These are phyloP conservation scores for Solidago caesia DNA, from an alignment of 129 eudicot species.

Conservation along the genomic window DNA sequence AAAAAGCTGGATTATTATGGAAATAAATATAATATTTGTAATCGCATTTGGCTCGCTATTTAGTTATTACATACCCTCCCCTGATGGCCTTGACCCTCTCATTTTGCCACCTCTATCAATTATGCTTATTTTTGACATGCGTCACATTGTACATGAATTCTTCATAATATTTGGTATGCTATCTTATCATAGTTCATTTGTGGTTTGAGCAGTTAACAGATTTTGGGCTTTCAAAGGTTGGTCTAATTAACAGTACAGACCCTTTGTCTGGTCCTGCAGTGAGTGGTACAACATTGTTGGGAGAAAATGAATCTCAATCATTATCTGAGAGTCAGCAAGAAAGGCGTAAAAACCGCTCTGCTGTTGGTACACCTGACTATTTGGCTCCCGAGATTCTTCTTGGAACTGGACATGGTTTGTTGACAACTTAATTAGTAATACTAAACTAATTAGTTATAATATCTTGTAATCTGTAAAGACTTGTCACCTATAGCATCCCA, in stretches of 20 bases:
- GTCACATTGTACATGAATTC: neutral
- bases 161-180: neutral
- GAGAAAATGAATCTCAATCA: slow-evolving; percentile 61
- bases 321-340: slow-evolving; percentile 73
- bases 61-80: too few relatives aligned
- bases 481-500: neutral
- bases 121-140: slow-evolving; percentile 6
- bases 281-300: slow-evolving; percentile 75
- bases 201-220: slow-evolving; percentile 82
- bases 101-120: neutral
- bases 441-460: neutral
- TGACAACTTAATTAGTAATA: slow-evolving; percentile 4
- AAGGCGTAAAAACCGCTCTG: slow-evolving; percentile 93
- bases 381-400: slow-evolving; percentile 98
- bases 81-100: too few relatives aligned
- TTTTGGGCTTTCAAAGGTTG: slow-evolving; percentile 98
- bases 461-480: neutral
- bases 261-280: slow-evolving; percentile 97
- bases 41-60: too few relatives aligned
- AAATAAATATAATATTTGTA: too few relatives aligned
- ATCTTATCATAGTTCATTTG: slow-evolving; percentile 7
- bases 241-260: slow-evolving; percentile 95
- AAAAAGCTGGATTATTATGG: too few relatives aligned
- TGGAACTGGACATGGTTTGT: slow-evolving; percentile 99
- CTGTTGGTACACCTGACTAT: slow-evolving; percentile 99